These are phyloP conservation scores for Solanum megistacrolobum DNA, from an alignment of 257 asterid species.

Conservation along the genomic window DNA sequence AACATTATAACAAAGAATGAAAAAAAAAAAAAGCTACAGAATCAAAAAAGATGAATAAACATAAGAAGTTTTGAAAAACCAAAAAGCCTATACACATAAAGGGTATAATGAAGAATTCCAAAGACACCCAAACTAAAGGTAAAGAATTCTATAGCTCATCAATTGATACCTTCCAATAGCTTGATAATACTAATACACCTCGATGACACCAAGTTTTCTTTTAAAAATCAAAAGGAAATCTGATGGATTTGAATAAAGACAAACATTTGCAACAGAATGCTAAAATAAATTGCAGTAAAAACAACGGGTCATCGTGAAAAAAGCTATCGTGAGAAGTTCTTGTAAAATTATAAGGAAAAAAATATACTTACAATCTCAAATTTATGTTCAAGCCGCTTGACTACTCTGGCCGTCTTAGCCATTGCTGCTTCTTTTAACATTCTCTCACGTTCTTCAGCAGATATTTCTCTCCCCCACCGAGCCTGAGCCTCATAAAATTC, in stretches of 20 bases:
- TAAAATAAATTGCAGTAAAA: background rate
- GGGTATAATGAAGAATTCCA: background rate
- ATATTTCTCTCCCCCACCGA: constrained; percentile 69
- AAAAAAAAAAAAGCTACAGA: background rate
- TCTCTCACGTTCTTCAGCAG: constrained; percentile 65
- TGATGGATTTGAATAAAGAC: background rate
- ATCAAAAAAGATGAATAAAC: background rate
- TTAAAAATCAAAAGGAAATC: background rate
- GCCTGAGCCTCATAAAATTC: constrained; percentile 95
- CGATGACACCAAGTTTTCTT: background rate
- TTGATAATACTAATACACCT: background rate
- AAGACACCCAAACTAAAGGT: background rate
- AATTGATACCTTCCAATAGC: background rate
- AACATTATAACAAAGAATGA: background rate
- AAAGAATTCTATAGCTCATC: background rate
- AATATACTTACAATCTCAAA: constrained; percentile 59
- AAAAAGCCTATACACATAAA: background rate
- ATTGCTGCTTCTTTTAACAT: constrained; percentile 71
- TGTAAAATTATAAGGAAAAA: background rate
- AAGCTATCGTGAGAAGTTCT: background rate
- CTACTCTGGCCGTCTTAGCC: constrained; percentile 54
- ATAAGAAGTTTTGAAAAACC: background rate
- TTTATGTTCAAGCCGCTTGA: constrained; percentile 83
- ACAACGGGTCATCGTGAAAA: background rate
- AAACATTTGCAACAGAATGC: background rate